Evolutionary conservation across 140 eudicot genomes (phyloP), one percentile per base, ranked within the genome.

Genomic region (Ambrosia hybrid): DNA sequence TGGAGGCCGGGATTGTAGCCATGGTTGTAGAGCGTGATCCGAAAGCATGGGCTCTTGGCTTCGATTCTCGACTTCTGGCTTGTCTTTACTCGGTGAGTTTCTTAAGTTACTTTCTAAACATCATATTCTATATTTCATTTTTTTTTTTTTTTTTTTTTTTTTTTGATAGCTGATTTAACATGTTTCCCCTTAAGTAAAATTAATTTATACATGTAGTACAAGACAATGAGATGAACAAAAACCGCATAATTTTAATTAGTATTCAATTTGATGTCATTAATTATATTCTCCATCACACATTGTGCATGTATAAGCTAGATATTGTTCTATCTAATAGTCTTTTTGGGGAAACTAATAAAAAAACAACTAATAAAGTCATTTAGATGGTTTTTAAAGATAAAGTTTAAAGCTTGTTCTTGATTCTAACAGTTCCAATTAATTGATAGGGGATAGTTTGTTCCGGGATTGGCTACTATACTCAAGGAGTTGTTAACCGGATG

Each of bases 361-460:
- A 30, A 30, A n/a, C n/a, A 30, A 49, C 55, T 49, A 49, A 49
- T 49, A 49, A 49, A 49, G 55, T 49, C 4, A 49, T 49, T 49
- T 49, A 49, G 51, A 6, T 46, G 2, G 1, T 46, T 5, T 46
- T 5, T 4, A 46, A 46, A 7, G 73, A 45, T 13, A 9, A 55
- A 11, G 14, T 45, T 41, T 48, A 51, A 41, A 37, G 33, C 26
- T 46, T 72, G 66, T 65, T 33, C n/a, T 74, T 5, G 9, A 38
- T 78, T 33, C 49, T 70, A 58, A 70, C 12, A 34, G 2, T 9
- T 57, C 4, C 34, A 9, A 36, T 0, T 3, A 2, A 61, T 10
- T 37, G 39, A 4, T 55, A 94, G 97, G 99, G 97, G 14, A 85
- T 94, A n/a, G 87, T 94, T 63, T 94, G 99, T 84, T 88, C 97